These are phyloP conservation scores for Dendrobium nobile DNA, from an alignment of 106 monocot genomes.

Conservation along the genomic window DNA sequence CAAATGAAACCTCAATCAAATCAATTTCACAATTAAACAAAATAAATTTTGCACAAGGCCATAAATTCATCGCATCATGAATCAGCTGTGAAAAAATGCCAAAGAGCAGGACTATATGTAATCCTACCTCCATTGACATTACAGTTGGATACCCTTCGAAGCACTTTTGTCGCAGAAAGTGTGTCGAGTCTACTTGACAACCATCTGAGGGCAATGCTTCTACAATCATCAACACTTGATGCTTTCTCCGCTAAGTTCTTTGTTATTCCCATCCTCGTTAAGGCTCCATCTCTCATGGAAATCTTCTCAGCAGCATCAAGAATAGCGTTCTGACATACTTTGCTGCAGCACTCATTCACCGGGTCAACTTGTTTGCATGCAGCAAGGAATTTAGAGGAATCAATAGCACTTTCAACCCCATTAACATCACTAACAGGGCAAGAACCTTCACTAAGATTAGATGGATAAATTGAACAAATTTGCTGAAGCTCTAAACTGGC, in stretches of 20 bases:
- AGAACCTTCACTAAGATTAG: conserved; percentile 53
- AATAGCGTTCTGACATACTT: conserved; percentile 87
- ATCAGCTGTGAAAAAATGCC: background rate
- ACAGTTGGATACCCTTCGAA: conserved; percentile 91
- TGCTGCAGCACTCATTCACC: conserved; percentile 91
- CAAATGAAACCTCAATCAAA: background rate
- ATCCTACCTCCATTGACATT: conserved; percentile 79
- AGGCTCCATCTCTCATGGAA: conserved; percentile 40
- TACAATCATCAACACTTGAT: conserved; percentile 58
- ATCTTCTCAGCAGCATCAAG: conserved; percentile 67
- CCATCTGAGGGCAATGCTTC: conserved; percentile 86
- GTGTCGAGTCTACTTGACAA: conserved; percentile 66
- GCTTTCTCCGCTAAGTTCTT: conserved; percentile 15
- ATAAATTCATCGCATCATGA: background rate
- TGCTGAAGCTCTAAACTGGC: conserved; percentile 51
- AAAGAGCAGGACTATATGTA: background rate
- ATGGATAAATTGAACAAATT: conserved; percentile 64
- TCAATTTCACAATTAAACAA: background rate
- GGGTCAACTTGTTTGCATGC: conserved; percentile 86
- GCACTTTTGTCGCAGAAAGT: conserved; percentile 59
- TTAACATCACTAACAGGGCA: conserved; percentile 66
- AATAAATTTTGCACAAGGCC: background rate
- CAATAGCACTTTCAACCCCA: conserved; percentile 67
- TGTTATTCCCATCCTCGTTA: conserved; percentile 26
- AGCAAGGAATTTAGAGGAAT: conserved; percentile 71